Conservation (phyloP, 2,329 filamentous ascomycete genomes). For the Claviceps africana region DNA sequence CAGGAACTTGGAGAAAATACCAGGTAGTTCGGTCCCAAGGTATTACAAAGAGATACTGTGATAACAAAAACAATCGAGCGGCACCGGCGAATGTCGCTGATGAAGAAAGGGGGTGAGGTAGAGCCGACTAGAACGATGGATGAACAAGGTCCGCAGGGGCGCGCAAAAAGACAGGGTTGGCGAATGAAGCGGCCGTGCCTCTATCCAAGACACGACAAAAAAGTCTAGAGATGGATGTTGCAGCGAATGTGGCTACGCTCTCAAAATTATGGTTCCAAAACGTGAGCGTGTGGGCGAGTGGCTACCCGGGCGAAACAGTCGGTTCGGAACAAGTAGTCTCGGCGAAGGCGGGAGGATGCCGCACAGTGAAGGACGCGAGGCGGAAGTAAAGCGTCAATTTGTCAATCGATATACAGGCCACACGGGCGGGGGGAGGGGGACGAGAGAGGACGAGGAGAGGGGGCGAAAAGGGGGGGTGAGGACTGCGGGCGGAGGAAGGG, state of each 20-base stretch:
- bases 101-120: not conserved
- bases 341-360: not conserved
- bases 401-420: conserved; percentile 26
- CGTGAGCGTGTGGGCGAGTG: not conserved
- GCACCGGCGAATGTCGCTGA: not conserved
- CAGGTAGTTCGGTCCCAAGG: conserved; percentile 15
- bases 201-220: not conserved
- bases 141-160: not conserved
- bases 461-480: conserved; percentile 3
- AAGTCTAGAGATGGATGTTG: not conserved
- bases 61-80: conserved; percentile 4
- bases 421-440: conserved; percentile 14
- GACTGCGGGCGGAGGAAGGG: conserved; percentile 11
- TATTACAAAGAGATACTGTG: conserved; percentile 22
- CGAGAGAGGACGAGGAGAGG: conserved; percentile 5
- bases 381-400: conserved; percentile 16
- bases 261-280: not conserved
- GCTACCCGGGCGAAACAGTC: conserved; percentile 2
- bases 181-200: not conserved
- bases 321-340: not conserved
- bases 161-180: not conserved
- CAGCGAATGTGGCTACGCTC: not conserved
- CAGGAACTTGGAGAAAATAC: conserved; percentile 3
- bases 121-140: not conserved
- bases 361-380: conserved; percentile 7